Evolutionary conservation across 2,329 filamentous ascomycete genomes (phyloP).

Genomic region (Pyricularia sp.): DNA sequence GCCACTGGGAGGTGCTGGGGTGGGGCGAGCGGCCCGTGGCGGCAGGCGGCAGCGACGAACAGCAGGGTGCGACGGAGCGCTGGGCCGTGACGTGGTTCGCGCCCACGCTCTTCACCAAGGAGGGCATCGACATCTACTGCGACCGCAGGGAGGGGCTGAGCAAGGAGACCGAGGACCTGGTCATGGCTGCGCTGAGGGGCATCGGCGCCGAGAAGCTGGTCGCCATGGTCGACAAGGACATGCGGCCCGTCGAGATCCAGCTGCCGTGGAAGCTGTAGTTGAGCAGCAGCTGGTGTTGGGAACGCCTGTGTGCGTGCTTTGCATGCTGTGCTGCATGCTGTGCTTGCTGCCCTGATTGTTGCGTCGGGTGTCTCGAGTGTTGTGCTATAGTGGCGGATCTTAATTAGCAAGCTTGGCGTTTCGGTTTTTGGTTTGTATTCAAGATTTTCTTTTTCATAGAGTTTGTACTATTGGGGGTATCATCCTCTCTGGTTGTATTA

Average conservation of each 20-base stretch:
- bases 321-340: neutral
- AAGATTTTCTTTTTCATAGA: neutral
- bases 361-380: neutral
- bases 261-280: slow-evolving; percentile 34
- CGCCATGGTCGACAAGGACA: slow-evolving; percentile 37
- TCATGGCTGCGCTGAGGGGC: slow-evolving; percentile 20
- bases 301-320: neutral
- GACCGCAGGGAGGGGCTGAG: slow-evolving; percentile 51
- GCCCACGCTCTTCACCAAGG: slow-evolving; percentile 73
- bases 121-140: slow-evolving; percentile 72
- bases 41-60: slow-evolving; percentile 16
- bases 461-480: neutral
- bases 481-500: neutral
- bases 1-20: slow-evolving; percentile 74
- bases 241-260: slow-evolving; percentile 40
- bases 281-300: neutral
- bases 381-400: neutral
- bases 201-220: slow-evolving; percentile 39
- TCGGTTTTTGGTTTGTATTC: neutral
- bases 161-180: slow-evolving; percentile 30
- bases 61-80: slow-evolving; percentile 26
- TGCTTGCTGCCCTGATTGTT: neutral
- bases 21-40: slow-evolving; percentile 49
- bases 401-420: slow-evolving; percentile 1
- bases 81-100: slow-evolving; percentile 84